Evolutionary conservation across 805 yeast genomes (phyloP).

Genomic region (Brettanomyces custersianus): DNA sequence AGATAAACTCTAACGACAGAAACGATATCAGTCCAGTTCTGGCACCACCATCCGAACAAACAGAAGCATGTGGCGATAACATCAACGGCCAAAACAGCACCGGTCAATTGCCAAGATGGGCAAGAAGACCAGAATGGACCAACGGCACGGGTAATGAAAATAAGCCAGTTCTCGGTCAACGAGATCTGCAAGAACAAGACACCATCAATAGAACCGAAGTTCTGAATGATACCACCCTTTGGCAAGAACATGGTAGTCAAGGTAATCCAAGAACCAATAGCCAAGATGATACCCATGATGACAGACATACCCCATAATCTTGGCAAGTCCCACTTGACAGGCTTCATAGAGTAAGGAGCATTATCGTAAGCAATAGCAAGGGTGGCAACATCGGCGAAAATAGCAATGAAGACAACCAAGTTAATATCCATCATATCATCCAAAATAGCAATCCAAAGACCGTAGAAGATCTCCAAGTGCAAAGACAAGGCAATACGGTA

Average conservation of each 20-base stretch:
- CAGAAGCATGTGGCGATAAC: slow-evolving; percentile 82
- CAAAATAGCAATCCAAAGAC: slow-evolving; percentile 91
- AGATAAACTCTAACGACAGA: slow-evolving; percentile 86
- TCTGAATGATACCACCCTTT: slow-evolving; percentile 86
- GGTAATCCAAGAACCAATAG: slow-evolving; percentile 86
- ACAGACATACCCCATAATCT: slow-evolving; percentile 93
- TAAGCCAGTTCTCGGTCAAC: slow-evolving; percentile 91
- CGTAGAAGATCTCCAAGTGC: slow-evolving; percentile 87
- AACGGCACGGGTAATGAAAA: slow-evolving; percentile 88
- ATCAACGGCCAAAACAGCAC: slow-evolving; percentile 84
- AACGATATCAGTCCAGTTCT: slow-evolving; percentile 89
- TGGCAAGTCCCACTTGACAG: slow-evolving; percentile 92
- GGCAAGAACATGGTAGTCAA: slow-evolving; percentile 82
- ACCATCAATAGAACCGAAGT: slow-evolving; percentile 88
- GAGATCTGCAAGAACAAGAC: slow-evolving; percentile 85
- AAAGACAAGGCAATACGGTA: slow-evolving; percentile 92
- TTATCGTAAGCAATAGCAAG: slow-evolving; percentile 78
- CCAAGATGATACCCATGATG: slow-evolving; percentile 70
- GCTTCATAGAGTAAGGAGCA: slow-evolving; percentile 84
- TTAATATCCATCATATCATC: slow-evolving; percentile 77
- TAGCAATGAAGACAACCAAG: slow-evolving; percentile 89
- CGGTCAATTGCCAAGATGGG: slow-evolving; percentile 91
- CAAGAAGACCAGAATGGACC: slow-evolving; percentile 95
- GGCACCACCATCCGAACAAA: slow-evolving; percentile 92
- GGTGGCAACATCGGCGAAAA: slow-evolving; percentile 94